These are phyloP conservation scores for Polygonum maritimum DNA, from an alignment of 148 eudicot genomes.

Conservation along the genomic window DNA sequence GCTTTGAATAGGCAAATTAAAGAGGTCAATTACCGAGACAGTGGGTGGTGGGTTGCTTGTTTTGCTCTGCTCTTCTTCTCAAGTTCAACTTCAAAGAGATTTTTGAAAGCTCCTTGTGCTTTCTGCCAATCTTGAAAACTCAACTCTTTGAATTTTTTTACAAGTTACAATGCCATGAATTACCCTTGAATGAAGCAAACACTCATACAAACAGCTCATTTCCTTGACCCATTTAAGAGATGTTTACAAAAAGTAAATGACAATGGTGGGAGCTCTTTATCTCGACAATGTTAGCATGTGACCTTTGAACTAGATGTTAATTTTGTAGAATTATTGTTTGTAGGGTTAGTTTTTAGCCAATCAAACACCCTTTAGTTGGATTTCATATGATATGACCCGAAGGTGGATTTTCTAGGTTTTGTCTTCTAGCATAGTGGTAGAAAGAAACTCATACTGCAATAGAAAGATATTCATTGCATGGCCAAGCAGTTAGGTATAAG, in stretches of 20 bases:
- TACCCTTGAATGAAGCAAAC: neutral
- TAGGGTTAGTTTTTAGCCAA: neutral
- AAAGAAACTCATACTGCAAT: neutral
- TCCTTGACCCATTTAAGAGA: neutral
- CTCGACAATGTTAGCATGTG: too few species aligned
- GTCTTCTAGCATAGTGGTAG: neutral
- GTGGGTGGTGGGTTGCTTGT: neutral
- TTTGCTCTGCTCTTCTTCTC: neutral
- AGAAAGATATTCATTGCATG: neutral
- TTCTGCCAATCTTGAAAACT: neutral
- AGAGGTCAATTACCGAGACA: slow-evolving; percentile 4
- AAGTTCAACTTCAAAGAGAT: neutral
- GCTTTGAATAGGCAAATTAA: neutral
- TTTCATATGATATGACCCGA: neutral
- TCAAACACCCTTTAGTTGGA: neutral
- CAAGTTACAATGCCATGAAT: slow-evolving; percentile 2
- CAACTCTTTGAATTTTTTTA: neutral
- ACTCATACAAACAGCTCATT: slow-evolving; percentile 1
- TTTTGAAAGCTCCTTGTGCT: neutral
- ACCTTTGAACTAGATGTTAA: too few species aligned
- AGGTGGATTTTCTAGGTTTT: neutral
- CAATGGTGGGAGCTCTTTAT: too few species aligned
- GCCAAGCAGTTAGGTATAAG: too few species aligned
- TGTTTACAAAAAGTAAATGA: neutral
- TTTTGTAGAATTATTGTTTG: too few species aligned